Percentiles rank a stretch among this genome's conserved stretches.
Evolutionary conservation across 108 stramenopile genomes (phyloP).

Genomic region (Nannochloropsis salina): DNA sequence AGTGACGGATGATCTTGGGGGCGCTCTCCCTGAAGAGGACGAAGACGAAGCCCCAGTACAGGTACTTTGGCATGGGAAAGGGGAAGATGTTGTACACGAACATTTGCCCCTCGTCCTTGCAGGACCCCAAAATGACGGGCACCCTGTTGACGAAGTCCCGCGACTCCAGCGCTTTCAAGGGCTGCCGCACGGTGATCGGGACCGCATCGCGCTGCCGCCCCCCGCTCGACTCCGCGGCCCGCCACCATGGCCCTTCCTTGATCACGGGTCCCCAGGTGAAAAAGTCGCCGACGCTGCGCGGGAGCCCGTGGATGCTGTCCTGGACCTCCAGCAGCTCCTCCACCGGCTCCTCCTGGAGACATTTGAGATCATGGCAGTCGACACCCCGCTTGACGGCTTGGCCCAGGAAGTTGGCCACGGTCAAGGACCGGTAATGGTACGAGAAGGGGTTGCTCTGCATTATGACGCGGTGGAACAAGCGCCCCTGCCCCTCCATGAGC

Average conservation of each 20-base stretch:
- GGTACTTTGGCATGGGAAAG: slow-evolving; percentile 63
- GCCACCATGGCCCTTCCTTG: slow-evolving; percentile 23
- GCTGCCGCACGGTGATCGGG: background rate
- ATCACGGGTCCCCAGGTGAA: slow-evolving; percentile 67
- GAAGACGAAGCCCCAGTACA: slow-evolving; percentile 73
- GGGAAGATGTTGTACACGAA: slow-evolving; percentile 69
- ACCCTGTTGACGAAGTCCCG: slow-evolving; percentile 57
- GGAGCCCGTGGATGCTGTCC: slow-evolving; percentile 67
- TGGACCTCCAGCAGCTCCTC: slow-evolving; percentile 70
- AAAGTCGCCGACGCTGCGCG: slow-evolving; percentile 63
- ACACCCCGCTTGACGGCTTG: slow-evolving; percentile 63
- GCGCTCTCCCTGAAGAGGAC: slow-evolving; percentile 69
- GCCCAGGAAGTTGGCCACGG: slow-evolving; percentile 74
- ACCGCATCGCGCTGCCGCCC: background rate
- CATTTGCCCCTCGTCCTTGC: slow-evolving; percentile 68
- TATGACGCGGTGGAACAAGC: slow-evolving; percentile 49
- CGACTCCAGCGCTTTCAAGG: slow-evolving; percentile 1
- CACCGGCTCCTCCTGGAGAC: slow-evolving; percentile 64
- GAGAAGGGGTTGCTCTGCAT: slow-evolving; percentile 67
- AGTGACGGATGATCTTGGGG: slow-evolving; percentile 58
- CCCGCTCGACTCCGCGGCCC: background rate
- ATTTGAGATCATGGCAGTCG: slow-evolving; percentile 68
- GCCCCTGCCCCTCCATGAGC: slow-evolving; percentile 62
- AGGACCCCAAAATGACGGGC: slow-evolving; percentile 65
- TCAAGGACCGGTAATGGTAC: slow-evolving; percentile 64